phyloP scores from a whole-genome alignment of 169 alveolate species.

The Eimeria necatrix region DNA sequence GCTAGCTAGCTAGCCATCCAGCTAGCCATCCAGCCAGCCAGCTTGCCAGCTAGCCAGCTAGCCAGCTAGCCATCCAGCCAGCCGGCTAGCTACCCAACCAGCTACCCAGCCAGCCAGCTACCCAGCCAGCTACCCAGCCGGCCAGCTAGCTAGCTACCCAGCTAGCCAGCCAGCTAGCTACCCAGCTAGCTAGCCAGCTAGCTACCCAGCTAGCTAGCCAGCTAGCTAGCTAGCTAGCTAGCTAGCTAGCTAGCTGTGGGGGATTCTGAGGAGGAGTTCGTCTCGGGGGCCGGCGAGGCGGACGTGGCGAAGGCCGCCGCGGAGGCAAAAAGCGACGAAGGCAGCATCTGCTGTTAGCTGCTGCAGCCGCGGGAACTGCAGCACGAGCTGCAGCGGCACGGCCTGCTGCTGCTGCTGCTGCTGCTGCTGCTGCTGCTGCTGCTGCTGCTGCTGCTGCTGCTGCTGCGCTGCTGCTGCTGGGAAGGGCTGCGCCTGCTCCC shows the following conservation, averaged over 20 bases:
- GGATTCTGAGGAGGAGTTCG: background rate
- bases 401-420: constrained; percentile 29
- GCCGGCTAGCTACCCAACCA: no score
- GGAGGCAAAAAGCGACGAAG: constrained; percentile 23
- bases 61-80: no score
- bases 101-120: no score
- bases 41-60: no score
- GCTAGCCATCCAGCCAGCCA: no score
- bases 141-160: no score
- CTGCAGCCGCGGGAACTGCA: constrained; percentile 21
- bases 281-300: background rate
- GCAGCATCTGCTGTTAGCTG: constrained; percentile 7
- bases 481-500: background rate
- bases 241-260: background rate
- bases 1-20: no score
- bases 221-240: background rate
- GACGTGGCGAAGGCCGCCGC: constrained; percentile 34
- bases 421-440: background rate
- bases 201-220: constrained; percentile 17
- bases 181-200: no score
- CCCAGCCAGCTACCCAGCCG: no score
- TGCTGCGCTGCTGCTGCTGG: constrained; percentile 12
- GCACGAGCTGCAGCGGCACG: constrained; percentile 27
- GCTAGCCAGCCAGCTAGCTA: no score
- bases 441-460: background rate